Percentiles rank a stretch among this genome's conserved stretches.
phyloP scores from a whole-genome alignment of 2,329 filamentous ascomycete genomes.

The Verticillium zaregamsianum region DNA sequence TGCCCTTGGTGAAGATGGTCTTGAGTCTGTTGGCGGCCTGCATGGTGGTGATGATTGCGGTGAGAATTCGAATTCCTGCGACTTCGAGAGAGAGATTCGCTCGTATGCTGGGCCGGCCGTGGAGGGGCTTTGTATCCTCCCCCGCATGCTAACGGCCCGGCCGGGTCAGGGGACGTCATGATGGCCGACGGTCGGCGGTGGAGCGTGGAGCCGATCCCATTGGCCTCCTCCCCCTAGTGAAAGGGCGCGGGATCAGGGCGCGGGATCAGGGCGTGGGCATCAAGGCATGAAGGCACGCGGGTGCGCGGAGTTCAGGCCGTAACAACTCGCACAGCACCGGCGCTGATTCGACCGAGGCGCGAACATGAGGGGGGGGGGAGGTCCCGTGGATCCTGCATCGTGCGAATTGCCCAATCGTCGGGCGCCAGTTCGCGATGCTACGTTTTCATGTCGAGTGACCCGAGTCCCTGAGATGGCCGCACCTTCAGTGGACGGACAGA shows the following conservation, averaged over 20 bases:
- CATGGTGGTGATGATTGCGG: slow-evolving; percentile 28
- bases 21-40: slow-evolving; percentile 43
- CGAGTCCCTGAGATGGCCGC: background rate
- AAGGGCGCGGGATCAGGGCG: background rate
- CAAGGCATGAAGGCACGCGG: too few relatives aligned
- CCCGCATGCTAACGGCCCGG: background rate
- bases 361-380: background rate
- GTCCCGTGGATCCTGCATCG: background rate
- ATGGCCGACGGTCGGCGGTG: background rate
- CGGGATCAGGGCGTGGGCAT: background rate
- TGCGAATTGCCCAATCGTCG: background rate
- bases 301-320: too few relatives aligned
- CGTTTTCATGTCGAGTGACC: too few relatives aligned
- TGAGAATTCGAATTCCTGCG: background rate
- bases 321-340: background rate
- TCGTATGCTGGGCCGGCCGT: background rate
- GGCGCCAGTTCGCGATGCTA: background rate
- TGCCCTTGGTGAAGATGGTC: slow-evolving; percentile 42
- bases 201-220: background rate
- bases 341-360: background rate
- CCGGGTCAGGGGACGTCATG: background rate
- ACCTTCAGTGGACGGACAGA: background rate
- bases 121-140: background rate
- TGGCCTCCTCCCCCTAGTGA: background rate
- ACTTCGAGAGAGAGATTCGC: background rate